Evolutionary conservation across 768 basidiomycete genomes (phyloP).

Genomic region (Hydnomerulius pinastri): DNA sequence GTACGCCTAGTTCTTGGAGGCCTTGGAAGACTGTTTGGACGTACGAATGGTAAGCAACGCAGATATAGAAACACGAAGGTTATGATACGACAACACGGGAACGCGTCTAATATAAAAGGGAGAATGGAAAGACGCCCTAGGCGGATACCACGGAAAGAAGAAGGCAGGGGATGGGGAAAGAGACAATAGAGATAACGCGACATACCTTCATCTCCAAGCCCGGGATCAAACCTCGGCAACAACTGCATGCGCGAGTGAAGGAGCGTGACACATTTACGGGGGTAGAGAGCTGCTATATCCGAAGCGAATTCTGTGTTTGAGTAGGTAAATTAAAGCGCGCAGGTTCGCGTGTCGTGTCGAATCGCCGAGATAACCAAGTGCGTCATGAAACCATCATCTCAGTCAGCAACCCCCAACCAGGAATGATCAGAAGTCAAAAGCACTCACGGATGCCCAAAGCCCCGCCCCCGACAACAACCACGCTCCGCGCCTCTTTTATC

Average conservation of each 20-base stretch:
- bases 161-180: background rate
- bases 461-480: slow-evolving; percentile 72
- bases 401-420: background rate
- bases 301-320: slow-evolving; percentile 58
- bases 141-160: background rate
- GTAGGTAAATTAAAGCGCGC: background rate
- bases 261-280: slow-evolving; percentile 54
- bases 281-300: slow-evolving; percentile 58
- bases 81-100: no score
- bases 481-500: slow-evolving; percentile 47
- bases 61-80: no score
- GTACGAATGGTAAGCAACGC: background rate
- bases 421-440: background rate
- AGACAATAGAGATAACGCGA: background rate
- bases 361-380: background rate
- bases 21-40: slow-evolving; percentile 35
- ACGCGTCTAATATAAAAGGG: no score
- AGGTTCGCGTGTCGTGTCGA: background rate
- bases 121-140: no score
- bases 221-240: slow-evolving; percentile 52
- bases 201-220: slow-evolving; percentile 55
- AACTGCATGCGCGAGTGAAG: slow-evolving; percentile 59
- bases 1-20: slow-evolving; percentile 45
- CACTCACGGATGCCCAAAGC: slow-evolving; percentile 70
- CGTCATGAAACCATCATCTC: background rate